Evolutionary conservation across 352 stramenopile species (phyloP), one percentile per base, ranked within the genome.

Genomic region (Peronospora belbahrii): DNA sequence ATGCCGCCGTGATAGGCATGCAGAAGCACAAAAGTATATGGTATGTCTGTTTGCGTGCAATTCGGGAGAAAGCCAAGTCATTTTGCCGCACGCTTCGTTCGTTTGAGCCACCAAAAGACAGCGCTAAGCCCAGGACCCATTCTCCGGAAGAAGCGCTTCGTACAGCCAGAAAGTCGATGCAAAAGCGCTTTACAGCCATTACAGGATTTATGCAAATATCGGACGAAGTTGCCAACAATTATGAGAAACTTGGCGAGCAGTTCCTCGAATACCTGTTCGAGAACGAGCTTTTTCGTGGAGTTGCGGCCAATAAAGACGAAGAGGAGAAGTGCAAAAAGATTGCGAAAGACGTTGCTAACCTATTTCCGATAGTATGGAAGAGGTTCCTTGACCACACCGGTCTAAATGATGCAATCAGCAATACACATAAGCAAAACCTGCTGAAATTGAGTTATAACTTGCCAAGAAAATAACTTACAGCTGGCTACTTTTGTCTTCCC

Each of bases 1-100:
- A 61, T 0, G 73, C 61, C 2, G 55, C 57, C 23, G 74, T 88
- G n/a, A 91, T 91, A 37, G 80, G 80, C 13, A 75, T 91, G 64
- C 72, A 91, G 48, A 91, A 91, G 56, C 68, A 77, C 61, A 88
- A 91, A 52, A 88, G 72, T 7, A 55, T 78, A n/a, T 91, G 80
- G 80, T 91, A 88, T 47, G 79, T 91, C 11, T 85, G 74, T 59
- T 60, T 91, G 38, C 79, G 79, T n/a, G 79, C 79, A n/a, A 91
- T 91, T 52, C 79, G 79, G 10, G 79, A 91, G 49, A 87, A 88
- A 35, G 74, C 74, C 38, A 91, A 91, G 63, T 52, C 54, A 34
- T 86, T 74, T 34, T 83, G 56, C 51, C 59, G 48, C 32, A 59
- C 38, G 24, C 42, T 73, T 8, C 42, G 69, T 51, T 52, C 63